Conservation (phyloP, 2,329 filamentous ascomycete species). For the Cryphonectria carpinicola region DNA sequence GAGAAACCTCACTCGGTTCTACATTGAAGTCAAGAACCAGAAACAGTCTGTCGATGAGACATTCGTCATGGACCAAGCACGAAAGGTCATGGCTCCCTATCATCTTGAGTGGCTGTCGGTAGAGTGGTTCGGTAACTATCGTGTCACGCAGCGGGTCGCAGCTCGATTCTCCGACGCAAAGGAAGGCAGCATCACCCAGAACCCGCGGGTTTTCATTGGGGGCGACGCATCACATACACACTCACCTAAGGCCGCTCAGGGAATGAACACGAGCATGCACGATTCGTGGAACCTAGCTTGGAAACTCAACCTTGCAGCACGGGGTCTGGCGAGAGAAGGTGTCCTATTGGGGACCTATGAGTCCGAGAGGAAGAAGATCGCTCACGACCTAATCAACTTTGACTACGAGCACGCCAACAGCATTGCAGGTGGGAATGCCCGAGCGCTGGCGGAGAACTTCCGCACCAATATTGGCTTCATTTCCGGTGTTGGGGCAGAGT, state of each 20-base stretch:
- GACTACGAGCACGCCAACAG: slow-evolving; percentile 62
- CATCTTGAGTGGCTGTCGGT: slow-evolving; percentile 61
- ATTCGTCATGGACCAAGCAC: slow-evolving; percentile 71
- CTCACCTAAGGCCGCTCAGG: slow-evolving; percentile 72
- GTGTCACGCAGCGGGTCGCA: slow-evolving; percentile 72
- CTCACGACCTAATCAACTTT: slow-evolving; percentile 63
- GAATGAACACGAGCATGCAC: slow-evolving; percentile 64
- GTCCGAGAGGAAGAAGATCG: slow-evolving; percentile 64
- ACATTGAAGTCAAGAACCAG: slow-evolving; percentile 59
- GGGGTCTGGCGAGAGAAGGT: slow-evolving; percentile 57
- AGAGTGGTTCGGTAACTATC: slow-evolving; percentile 74
- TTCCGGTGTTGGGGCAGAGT: slow-evolving; percentile 68
- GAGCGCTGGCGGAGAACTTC: slow-evolving; percentile 69
- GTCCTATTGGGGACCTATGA: slow-evolving; percentile 64
- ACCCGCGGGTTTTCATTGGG: slow-evolving; percentile 66
- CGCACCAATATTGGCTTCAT: slow-evolving; percentile 73
- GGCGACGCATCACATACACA: slow-evolving; percentile 75
- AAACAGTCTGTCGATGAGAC: slow-evolving; percentile 54
- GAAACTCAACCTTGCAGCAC: slow-evolving; percentile 56
- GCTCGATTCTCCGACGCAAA: slow-evolving; percentile 66
- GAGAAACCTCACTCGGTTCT: slow-evolving; percentile 70
- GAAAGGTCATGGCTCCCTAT: slow-evolving; percentile 63
- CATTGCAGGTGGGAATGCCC: slow-evolving; percentile 64
- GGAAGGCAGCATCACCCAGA: slow-evolving; percentile 20
- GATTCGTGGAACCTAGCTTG: slow-evolving; percentile 65